Evolutionary conservation across 23 red algal genomes (phyloP), one percentile per base, ranked within the genome.

Genomic region (Rhodosorus marinus): DNA sequence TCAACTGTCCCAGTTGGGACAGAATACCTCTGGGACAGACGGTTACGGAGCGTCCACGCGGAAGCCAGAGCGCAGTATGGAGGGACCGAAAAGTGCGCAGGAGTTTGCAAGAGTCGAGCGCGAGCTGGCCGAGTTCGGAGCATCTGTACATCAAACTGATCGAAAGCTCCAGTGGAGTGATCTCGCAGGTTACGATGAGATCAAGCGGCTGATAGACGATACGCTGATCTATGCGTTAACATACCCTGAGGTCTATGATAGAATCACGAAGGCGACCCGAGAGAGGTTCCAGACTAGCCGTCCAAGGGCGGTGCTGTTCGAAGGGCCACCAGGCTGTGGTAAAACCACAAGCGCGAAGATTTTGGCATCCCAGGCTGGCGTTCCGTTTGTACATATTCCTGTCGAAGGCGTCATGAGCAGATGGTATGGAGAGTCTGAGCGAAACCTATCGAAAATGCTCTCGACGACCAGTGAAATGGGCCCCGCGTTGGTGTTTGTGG

Each of bases 201-300:
- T 83, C 33, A 93, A 93, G 53, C 57, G 77, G 27, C 33, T 35
- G 23, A 66, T 93, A 57, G 68, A 82, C 26, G 70, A 80, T 22
- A 67, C 86, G 14, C 51, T 93, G 23, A 60, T 69, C 28, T 54
- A 83, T 17, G 66, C 86, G 24, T 38, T 93, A 14, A 61, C 54
- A 21, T 71, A 81, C 52, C 67, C 70, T 0, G 77, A 93, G n/a
- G 86, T 93, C 0, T 93, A 93, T 61, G 86, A 93, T 26, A 32
- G 20, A 14, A 70, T 93, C 51, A 71, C 80, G 38, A 46, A 53
- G 50, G 79, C 56, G 20, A 82, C 76, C 26, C 55, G 86, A 3
- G 38, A 11, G 17, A 43, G 17, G 11, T 11, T 43, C 38, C 11
- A 17, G 11, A 43, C 11, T 17, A 43, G 38, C 17, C 68, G 68